A percentile compares a stretch with the other conserved stretches of the same genome.
These are phyloP conservation scores for Coemansia sp. DNA, from an alignment of 192 early-diverging fungal genomes.

Conservation along the genomic window DNA sequence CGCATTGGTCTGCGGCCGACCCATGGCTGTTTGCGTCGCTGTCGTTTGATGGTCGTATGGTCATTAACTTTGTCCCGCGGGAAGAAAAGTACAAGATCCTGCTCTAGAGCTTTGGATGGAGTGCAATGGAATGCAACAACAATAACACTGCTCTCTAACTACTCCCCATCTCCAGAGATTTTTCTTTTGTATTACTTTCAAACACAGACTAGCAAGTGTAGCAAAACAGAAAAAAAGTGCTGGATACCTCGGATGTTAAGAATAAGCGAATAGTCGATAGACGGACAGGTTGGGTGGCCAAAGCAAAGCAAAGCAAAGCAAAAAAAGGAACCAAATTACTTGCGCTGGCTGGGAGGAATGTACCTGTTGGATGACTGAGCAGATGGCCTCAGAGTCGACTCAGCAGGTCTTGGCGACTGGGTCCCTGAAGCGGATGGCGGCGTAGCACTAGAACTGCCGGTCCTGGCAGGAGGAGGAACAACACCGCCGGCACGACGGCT, in stretches of 20 bases:
- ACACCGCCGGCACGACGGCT: slow-evolving; percentile 23
- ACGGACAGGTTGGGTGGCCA: too few species aligned
- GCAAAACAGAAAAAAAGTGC: background rate
- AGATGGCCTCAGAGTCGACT: slow-evolving; percentile 1
- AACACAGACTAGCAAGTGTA: background rate
- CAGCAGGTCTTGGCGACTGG: background rate
- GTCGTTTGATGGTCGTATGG: slow-evolving; percentile 91
- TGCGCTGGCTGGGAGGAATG: slow-evolving; percentile 40
- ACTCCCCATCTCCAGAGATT: too few species aligned
- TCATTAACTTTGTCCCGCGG: slow-evolving; percentile 85
- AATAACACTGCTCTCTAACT: too few species aligned
- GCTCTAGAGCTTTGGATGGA: slow-evolving; percentile 13
- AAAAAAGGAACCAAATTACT: background rate
- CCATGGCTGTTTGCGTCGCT: slow-evolving; percentile 94
- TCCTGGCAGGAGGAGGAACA: background rate
- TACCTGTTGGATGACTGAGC: slow-evolving; percentile 18
- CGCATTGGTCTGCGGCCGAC: slow-evolving; percentile 86
- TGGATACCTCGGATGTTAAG: background rate
- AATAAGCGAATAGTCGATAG: too few species aligned
- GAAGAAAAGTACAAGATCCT: slow-evolving; percentile 87
- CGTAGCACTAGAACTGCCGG: slow-evolving; percentile 11
- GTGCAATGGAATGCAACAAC: too few species aligned
- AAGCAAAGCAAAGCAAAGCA: too few species aligned
- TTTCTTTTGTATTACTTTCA: too few species aligned
- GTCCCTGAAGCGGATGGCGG: slow-evolving; percentile 9